Evolutionary conservation across 495 filamentous ascomycete genomes (phyloP).

Genomic region (Aspergillus nidulans): DNA sequence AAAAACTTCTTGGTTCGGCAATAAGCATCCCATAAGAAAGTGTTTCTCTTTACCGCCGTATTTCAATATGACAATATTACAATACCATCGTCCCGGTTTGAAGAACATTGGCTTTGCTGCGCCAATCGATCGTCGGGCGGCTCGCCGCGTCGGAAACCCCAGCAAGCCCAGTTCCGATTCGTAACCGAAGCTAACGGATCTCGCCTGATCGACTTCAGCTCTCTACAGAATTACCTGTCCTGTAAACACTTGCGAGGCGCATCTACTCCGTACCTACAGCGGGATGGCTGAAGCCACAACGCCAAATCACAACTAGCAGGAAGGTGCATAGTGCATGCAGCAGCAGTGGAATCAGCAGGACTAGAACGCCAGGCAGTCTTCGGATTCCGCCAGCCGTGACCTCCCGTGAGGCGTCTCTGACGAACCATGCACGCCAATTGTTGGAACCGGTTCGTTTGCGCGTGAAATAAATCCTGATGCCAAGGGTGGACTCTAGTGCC

Average conservation of each 20-base stretch:
- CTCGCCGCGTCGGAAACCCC: too few relatives aligned
- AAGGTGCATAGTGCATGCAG: neutral
- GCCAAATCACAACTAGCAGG: neutral
- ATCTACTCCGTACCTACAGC: too few relatives aligned
- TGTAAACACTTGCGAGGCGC: neutral
- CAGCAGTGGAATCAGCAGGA: neutral
- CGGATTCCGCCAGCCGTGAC: neutral
- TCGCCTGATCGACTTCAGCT: too few relatives aligned
- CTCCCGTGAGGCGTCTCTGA: neutral
- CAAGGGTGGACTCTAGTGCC: neutral
- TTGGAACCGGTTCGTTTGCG: neutral
- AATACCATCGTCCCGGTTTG: too few relatives aligned
- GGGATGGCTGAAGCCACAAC: neutral
- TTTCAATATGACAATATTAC: too few relatives aligned
- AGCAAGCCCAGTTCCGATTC: too few relatives aligned
- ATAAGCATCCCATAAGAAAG: too few relatives aligned
- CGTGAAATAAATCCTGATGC: neutral
- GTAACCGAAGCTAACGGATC: too few relatives aligned
- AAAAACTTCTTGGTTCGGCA: too few relatives aligned
- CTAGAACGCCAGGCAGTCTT: neutral
- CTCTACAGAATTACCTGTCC: neutral
- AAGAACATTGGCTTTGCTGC: too few relatives aligned
- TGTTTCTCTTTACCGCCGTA: too few relatives aligned
- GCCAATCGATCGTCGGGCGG: too few relatives aligned
- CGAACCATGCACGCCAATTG: neutral